Percentiles rank a stretch among this genome's conserved stretches.
phyloP scores from a whole-genome alignment of 2,329 filamentous ascomycete species.

The Bertia moriformis region DNA sequence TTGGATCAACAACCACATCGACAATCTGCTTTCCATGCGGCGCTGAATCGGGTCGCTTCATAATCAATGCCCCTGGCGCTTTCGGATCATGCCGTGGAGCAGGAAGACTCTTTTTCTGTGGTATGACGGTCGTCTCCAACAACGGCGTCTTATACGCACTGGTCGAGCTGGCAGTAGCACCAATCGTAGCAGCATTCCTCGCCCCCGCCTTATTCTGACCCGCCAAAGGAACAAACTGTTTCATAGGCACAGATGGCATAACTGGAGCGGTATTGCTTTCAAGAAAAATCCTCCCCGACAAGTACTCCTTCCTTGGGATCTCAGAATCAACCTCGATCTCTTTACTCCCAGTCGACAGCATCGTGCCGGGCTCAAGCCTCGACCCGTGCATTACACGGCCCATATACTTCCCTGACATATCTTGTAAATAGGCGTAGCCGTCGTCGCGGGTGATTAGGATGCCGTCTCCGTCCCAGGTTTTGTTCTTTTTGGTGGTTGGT shows the following conservation, averaged over 20 bases:
- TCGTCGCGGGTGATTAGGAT: slow-evolving; percentile 32
- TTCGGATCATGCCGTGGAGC: slow-evolving; percentile 52
- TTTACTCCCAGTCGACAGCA: slow-evolving; percentile 48
- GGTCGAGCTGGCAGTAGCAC: slow-evolving; percentile 8
- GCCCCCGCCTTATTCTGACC: too few species aligned
- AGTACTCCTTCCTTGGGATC: slow-evolving; percentile 25
- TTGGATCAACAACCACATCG: slow-evolving; percentile 59
- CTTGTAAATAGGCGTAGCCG: slow-evolving; percentile 44
- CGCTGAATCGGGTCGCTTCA: slow-evolving; percentile 41
- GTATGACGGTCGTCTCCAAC: slow-evolving; percentile 31
- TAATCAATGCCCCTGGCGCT: slow-evolving; percentile 44
- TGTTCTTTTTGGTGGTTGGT: slow-evolving; percentile 58
- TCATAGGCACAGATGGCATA: slow-evolving; percentile 4
- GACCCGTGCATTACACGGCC: slow-evolving; percentile 38
- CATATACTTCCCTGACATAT: slow-evolving; percentile 48
- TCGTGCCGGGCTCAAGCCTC: slow-evolving; percentile 42
- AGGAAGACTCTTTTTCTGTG: slow-evolving; percentile 25
- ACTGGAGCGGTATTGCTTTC: slow-evolving; percentile 7
- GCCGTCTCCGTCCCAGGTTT: slow-evolving; percentile 65
- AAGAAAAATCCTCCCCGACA: slow-evolving; percentile 30
- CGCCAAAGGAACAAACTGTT: neutral
- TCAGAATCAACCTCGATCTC: slow-evolving; percentile 51
- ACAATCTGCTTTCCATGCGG: slow-evolving; percentile 51
- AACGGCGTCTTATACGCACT: slow-evolving; percentile 48
- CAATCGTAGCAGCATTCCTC: neutral